A percentile compares a stretch with the other conserved stretches of the same genome.
Conservation (phyloP, 1,284 basidiomycete species). For the Tremellales sp. region DNA sequence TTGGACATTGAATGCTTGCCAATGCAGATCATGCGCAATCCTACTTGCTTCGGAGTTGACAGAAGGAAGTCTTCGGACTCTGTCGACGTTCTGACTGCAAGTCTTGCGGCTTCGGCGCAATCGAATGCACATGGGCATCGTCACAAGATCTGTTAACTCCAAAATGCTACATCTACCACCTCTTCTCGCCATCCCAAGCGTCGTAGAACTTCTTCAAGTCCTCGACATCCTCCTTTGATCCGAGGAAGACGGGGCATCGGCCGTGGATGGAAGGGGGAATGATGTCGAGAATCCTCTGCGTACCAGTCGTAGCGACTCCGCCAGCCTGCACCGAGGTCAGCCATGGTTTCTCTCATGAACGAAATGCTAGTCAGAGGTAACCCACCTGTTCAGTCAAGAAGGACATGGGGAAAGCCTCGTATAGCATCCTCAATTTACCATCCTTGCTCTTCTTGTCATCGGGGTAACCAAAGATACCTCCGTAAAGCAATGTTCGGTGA, state of each 20-base stretch:
- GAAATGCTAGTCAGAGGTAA: too few relatives aligned
- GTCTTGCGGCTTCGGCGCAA: too few relatives aligned
- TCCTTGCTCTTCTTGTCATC: conserved; percentile 96
- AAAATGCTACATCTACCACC: too few relatives aligned
- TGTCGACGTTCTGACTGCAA: too few relatives aligned
- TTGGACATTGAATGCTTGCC: too few relatives aligned
- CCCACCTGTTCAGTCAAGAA: conserved; percentile 86
- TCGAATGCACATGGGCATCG: too few relatives aligned
- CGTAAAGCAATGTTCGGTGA: conserved; percentile 93
- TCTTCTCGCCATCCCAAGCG: conserved; percentile 38
- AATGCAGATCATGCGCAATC: too few relatives aligned
- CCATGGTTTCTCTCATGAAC: neutral
- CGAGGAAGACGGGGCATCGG: conserved; percentile 89
- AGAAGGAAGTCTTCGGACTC: too few relatives aligned
- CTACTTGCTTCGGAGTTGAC: too few relatives aligned
- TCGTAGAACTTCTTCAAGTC: conserved; percentile 83
- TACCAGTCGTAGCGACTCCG: conserved; percentile 92
- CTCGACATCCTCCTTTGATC: conserved; percentile 87
- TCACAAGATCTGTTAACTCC: too few relatives aligned
- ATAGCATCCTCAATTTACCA: conserved; percentile 83
- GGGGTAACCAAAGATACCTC: conserved; percentile 98
- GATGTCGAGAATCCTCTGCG: conserved; percentile 86
- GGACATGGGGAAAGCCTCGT: conserved; percentile 99
- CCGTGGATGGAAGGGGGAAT: conserved; percentile 86
- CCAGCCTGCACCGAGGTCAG: conserved; percentile 64